Evolutionary conservation across 2,329 filamentous ascomycete species (phyloP).

Genomic region (Alternaria sp.): DNA sequence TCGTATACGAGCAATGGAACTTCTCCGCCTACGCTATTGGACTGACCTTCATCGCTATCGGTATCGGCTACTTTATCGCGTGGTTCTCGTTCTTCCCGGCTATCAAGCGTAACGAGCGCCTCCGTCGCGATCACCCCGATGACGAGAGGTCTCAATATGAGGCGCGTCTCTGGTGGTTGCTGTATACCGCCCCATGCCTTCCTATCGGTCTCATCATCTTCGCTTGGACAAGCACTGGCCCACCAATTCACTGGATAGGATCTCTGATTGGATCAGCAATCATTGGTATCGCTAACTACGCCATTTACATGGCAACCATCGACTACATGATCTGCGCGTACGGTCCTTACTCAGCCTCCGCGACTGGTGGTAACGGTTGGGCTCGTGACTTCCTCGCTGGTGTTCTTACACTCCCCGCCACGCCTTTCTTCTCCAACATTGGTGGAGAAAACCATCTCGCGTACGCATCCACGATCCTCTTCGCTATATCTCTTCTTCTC

Average conservation of each 20-base stretch:
- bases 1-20: slow-evolving; percentile 72
- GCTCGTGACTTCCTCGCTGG: slow-evolving; percentile 77
- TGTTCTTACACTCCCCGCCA: slow-evolving; percentile 72
- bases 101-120: slow-evolving; percentile 49
- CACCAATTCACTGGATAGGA: slow-evolving; percentile 71
- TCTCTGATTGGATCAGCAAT: slow-evolving; percentile 69
- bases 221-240: slow-evolving; percentile 71
- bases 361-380: slow-evolving; percentile 79
- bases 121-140: slow-evolving; percentile 35
- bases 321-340: slow-evolving; percentile 81
- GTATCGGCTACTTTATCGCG: slow-evolving; percentile 68
- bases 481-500: slow-evolving; percentile 56
- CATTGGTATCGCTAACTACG: slow-evolving; percentile 74
- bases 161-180: slow-evolving; percentile 69
- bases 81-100: slow-evolving; percentile 66
- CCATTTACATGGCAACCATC: slow-evolving; percentile 79
- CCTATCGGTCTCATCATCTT: slow-evolving; percentile 75
- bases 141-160: slow-evolving; percentile 45
- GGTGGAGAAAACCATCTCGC: slow-evolving; percentile 52
- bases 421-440: slow-evolving; percentile 61
- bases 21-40: slow-evolving; percentile 66
- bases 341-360: slow-evolving; percentile 75
- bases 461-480: slow-evolving; percentile 64
- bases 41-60: slow-evolving; percentile 65
- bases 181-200: slow-evolving; percentile 66